phyloP scores from a whole-genome alignment of 768 basidiomycete species.

The Leccinellum albellum region DNA sequence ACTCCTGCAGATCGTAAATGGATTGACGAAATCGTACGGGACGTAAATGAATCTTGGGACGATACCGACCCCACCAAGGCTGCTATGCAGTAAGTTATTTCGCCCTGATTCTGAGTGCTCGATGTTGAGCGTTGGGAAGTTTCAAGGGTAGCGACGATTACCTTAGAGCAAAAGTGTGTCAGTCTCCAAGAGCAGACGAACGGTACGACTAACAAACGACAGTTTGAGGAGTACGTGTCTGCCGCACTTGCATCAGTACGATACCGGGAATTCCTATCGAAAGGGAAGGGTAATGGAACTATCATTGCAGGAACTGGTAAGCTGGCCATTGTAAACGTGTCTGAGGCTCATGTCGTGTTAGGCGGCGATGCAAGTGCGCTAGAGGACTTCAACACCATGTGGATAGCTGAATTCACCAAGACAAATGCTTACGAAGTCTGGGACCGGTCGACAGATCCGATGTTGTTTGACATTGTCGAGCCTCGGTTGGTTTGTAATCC shows the following conservation, averaged over 20 bases:
- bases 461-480: constrained; percentile 94
- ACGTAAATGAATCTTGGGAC: constrained; percentile 81
- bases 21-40: constrained; percentile 92
- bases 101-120: neutral
- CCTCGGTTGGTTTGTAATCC: constrained; percentile 55
- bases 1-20: constrained; percentile 95
- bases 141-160: constrained; percentile 98
- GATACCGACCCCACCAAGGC: constrained; percentile 55
- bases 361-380: constrained; percentile 55
- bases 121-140: constrained; percentile 35
- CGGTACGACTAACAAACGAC: neutral
- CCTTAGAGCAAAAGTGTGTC: constrained; percentile 70
- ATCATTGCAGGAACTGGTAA: constrained; percentile 62
- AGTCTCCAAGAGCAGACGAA: neutral
- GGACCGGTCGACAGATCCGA: constrained; percentile 86
- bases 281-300: constrained; percentile 58
- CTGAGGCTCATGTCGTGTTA: constrained; percentile 27
- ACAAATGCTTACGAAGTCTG: constrained; percentile 89
- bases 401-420: constrained; percentile 84
- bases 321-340: neutral
- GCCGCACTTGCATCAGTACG: constrained; percentile 86
- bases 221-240: constrained; percentile 92
- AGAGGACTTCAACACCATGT: constrained; percentile 83
- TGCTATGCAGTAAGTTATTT: constrained; percentile 59
- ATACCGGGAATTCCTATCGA: constrained; percentile 80